Percentiles rank a stretch among this genome's conserved stretches.
These are phyloP conservation scores for Apiotrichum porosum DNA, from an alignment of 1,284 basidiomycete genomes.

Conservation along the genomic window DNA sequence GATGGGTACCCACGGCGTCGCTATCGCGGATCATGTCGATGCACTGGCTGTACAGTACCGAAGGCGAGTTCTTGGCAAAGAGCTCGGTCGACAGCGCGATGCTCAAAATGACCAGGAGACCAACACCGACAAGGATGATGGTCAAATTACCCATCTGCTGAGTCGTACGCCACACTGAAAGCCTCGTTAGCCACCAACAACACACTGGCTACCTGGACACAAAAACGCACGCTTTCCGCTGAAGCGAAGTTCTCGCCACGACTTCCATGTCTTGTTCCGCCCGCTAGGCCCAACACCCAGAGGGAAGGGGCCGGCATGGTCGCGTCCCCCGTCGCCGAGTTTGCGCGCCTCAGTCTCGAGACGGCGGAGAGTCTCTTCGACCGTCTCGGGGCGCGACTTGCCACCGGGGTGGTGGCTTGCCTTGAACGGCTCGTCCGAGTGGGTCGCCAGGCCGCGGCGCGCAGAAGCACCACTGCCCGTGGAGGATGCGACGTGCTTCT, in stretches of 20 bases:
- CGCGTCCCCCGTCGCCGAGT: conserved; percentile 20
- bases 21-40: conserved; percentile 77
- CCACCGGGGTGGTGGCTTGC: conserved; percentile 1
- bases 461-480: too few species aligned
- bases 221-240: conserved; percentile 67
- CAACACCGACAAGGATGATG: conserved; percentile 77
- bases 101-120: conserved; percentile 70
- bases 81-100: conserved; percentile 83
- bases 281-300: conserved; percentile 62
- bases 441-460: not conserved
- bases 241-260: conserved; percentile 74
- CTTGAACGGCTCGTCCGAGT: conserved; percentile 1
- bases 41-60: conserved; percentile 78
- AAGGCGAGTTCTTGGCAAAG: conserved; percentile 87
- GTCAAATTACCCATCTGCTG: conserved; percentile 73
- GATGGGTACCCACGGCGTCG: conserved; percentile 53
- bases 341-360: conserved; percentile 19
- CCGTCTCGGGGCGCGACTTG: conserved; percentile 8
- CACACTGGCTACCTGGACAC: too few species aligned
- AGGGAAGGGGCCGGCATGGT: conserved; percentile 71
- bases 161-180: conserved; percentile 68
- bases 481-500: too few species aligned
- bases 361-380: conserved; percentile 28
- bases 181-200: too few species aligned
- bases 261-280: conserved; percentile 50